These are phyloP conservation scores for Paraphoma chrysanthemicola DNA, from an alignment of 2,329 filamentous ascomycete genomes.

Conservation along the genomic window DNA sequence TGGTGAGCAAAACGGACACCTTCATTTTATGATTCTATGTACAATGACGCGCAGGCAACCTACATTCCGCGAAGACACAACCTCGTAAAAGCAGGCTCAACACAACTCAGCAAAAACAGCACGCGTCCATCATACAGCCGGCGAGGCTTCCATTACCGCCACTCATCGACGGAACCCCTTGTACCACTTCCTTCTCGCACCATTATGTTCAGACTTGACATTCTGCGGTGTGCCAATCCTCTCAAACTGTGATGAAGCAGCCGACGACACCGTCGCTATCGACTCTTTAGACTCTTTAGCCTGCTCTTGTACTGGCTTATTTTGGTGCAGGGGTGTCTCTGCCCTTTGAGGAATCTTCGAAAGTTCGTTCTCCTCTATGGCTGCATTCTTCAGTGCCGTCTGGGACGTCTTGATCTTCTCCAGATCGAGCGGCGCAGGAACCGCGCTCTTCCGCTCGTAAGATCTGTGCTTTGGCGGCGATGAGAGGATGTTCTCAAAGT, in stretches of 20 bases:
- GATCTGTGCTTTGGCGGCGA: background rate
- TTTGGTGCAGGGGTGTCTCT: background rate
- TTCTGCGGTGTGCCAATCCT: background rate
- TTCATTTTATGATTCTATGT: too few species aligned
- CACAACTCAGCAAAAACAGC: background rate
- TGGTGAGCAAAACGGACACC: too few species aligned
- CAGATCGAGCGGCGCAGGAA: background rate
- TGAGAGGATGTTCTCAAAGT: background rate
- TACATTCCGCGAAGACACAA: too few species aligned
- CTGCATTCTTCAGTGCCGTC: background rate
- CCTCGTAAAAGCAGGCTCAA: background rate
- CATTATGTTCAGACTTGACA: conserved; percentile 8
- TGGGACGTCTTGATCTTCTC: background rate
- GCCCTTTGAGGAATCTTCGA: background rate
- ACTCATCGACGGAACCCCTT: conserved; percentile 11
- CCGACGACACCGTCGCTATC: background rate
- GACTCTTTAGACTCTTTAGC: background rate
- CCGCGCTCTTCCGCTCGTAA: conserved; percentile 2
- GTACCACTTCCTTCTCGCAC: conserved; percentile 16
- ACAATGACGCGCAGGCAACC: too few species aligned
- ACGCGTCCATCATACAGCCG: background rate
- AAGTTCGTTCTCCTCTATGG: background rate
- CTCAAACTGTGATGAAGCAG: conserved; percentile 6
- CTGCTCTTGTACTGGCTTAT: background rate
- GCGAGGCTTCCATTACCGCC: background rate